Percentiles rank a stretch among this genome's conserved stretches.
These are phyloP conservation scores for Scenedesmus sp. DNA, from an alignment of 163 green algal genomes.

Conservation along the genomic window DNA sequence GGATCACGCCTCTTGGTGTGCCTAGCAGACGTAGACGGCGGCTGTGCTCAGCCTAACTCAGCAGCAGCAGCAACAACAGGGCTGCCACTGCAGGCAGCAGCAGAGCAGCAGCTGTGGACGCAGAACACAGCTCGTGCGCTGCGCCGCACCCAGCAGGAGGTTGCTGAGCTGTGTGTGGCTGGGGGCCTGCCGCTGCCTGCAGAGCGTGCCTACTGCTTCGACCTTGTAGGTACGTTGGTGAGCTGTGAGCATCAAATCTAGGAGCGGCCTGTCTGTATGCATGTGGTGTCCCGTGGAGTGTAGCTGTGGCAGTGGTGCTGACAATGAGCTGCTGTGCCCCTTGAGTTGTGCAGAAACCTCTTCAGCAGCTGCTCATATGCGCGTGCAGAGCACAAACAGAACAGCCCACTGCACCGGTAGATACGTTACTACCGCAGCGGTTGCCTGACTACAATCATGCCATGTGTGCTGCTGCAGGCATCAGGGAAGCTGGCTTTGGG, in stretches of 20 bases:
- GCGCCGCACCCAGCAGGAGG: slow-evolving; percentile 22
- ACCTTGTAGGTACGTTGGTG: not conserved
- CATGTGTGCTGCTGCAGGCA: not conserved
- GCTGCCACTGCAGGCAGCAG: not conserved
- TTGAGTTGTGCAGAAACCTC: not conserved
- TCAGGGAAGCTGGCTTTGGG: not conserved
- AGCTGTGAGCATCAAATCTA: no score
- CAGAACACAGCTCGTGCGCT: slow-evolving; percentile 29
- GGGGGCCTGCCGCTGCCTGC: not conserved
- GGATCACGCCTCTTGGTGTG: not conserved
- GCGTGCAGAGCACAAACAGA: no score
- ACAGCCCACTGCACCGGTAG: not conserved
- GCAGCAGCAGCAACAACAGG: not conserved
- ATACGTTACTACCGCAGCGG: not conserved
- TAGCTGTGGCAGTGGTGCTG: not conserved
- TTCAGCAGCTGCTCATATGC: no score
- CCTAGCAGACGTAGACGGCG: not conserved
- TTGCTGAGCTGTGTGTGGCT: slow-evolving; percentile 16
- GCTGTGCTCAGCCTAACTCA: not conserved
- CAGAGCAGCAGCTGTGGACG: slow-evolving; percentile 7
- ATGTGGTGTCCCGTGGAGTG: no score
- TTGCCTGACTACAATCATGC: not conserved
- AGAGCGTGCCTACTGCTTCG: slow-evolving; percentile 1
- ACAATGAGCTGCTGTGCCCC: not conserved
- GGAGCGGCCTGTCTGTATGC: no score